Evolutionary conservation across 2,329 filamentous ascomycete genomes (phyloP).

Genomic region (Chrysoporthe puriensis): DNA sequence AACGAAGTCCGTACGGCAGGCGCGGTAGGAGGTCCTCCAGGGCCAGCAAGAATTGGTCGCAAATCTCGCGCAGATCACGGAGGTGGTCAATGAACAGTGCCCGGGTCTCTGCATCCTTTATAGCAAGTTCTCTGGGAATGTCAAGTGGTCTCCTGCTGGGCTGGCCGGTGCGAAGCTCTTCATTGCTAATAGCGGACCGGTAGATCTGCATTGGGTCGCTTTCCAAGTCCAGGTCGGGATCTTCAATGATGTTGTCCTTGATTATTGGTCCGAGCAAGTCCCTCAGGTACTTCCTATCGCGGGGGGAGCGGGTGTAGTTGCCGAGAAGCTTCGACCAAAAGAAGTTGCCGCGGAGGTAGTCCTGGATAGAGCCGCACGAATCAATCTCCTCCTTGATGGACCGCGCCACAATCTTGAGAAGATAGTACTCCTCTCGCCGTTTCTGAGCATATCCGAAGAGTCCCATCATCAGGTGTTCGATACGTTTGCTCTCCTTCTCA

Average conservation of each 20-base stretch:
- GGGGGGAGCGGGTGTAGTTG: constrained; percentile 87
- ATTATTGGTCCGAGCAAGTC: constrained; percentile 85
- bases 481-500: constrained; percentile 90
- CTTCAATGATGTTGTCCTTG: constrained; percentile 90
- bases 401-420: constrained; percentile 83
- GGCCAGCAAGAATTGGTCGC: constrained; percentile 82
- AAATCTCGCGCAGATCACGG: constrained; percentile 91
- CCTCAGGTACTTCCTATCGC: constrained; percentile 89
- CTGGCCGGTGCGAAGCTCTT: constrained; percentile 88
- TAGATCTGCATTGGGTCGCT: constrained; percentile 98
- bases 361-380: constrained; percentile 71
- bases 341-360: constrained; percentile 86
- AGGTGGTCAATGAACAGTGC: constrained; percentile 93
- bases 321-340: constrained; percentile 89
- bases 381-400: constrained; percentile 88
- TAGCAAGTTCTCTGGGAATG: constrained; percentile 89
- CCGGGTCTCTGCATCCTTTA: constrained; percentile 90
- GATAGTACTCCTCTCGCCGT: constrained; percentile 92
- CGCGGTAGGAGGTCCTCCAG: constrained; percentile 82
- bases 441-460: constrained; percentile 98
- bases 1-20: constrained; percentile 92
- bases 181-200: constrained; percentile 92
- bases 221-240: constrained; percentile 87
- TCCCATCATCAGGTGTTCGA: constrained; percentile 93
- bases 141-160: constrained; percentile 81